A percentile compares a stretch with the other conserved stretches of the same genome.
These are phyloP conservation scores for Termitomyces sp. DNA, from an alignment of 768 basidiomycete species.

Conservation along the genomic window DNA sequence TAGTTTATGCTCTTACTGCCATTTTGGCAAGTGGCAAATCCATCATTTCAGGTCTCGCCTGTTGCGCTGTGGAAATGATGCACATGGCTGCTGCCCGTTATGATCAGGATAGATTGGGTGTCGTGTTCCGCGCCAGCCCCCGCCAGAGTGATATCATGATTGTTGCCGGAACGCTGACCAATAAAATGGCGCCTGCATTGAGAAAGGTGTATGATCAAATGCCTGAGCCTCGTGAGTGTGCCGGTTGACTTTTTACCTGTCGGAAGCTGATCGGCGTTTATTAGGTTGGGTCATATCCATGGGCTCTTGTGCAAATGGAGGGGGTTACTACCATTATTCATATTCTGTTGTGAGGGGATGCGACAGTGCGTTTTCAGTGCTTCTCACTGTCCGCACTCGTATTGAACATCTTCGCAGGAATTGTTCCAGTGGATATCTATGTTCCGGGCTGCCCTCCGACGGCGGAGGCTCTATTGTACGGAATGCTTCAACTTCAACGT, in stretches of 20 bases:
- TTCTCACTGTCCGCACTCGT: neutral
- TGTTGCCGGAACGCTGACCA: slow-evolving; percentile 96
- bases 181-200: slow-evolving; percentile 99
- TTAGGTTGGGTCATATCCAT: slow-evolving; percentile 98
- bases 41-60: slow-evolving; percentile 71
- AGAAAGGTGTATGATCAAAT: slow-evolving; percentile 98
- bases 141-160: slow-evolving; percentile 99
- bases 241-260: slow-evolving; percentile 1
- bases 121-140: slow-evolving; percentile 98
- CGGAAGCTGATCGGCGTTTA: neutral
- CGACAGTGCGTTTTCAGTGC: slow-evolving; percentile 59
- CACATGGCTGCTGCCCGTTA: slow-evolving; percentile 99
- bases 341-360: slow-evolving; percentile 98
- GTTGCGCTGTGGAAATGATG: slow-evolving; percentile 99
- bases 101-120: slow-evolving; percentile 95
- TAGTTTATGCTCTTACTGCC: slow-evolving; percentile 9
- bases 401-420: slow-evolving; percentile 42
- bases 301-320: slow-evolving; percentile 99
- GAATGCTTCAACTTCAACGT: slow-evolving; percentile 93
- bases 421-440: slow-evolving; percentile 98
- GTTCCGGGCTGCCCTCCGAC: slow-evolving; percentile 94
- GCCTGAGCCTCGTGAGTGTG: slow-evolving; percentile 84
- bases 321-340: slow-evolving; percentile 96
- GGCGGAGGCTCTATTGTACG: slow-evolving; percentile 95
- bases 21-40: neutral